Base-by-base conservation (phyloP, 2,329 filamentous ascomycete genomes). In the Tothia fuscella region DNA sequence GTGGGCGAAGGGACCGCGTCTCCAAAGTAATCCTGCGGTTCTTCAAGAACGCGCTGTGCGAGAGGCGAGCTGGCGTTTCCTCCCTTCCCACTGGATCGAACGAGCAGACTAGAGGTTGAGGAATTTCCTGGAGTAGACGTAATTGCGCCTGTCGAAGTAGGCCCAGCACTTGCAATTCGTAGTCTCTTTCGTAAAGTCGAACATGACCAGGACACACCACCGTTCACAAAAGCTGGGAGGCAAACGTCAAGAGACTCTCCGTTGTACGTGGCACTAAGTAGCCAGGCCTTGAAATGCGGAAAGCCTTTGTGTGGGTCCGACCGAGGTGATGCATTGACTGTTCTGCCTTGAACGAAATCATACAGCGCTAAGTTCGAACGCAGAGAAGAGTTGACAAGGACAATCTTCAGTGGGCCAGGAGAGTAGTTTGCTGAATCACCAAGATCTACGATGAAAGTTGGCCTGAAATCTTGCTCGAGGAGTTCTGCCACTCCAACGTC, bases 401-500 rank as follows among this genome's bases (percentile, higher is more conserved):
- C 50, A 6, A 84, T 68, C 22, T 72, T 68, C 28, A 88, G 58
- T 2, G 66, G 65, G 0, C 70, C 68, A 1, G 69, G 63, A 17
- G 61, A 63, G 35, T 66, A 68, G 49, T 78, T 79, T n/a, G 62
- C 57, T 1, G 66, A 57, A 51, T 80, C 74, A 6, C 66, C 65
- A 38, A 83, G 60, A 51, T 89, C 82, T 25, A 89, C 66, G 31
- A 89, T 71, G 51, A 89, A 85, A 0, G 80, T 83, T 3, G 82
- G 84, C 35, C 84, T 68, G 38, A 80, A 74, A 55, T 91, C 84
- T 49, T 82, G 74, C 53, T 89, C 82, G 30, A 91, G 59, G 29
- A 89, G 63, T 56, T 89, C 84, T 16, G 80, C 61, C 7, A 85
- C 70, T 19, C 80, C 78, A 39, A 87, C 67, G 20, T 72, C 71